Conservation (phyloP, 2,329 filamentous ascomycete species). For the Venturia nashicola region DNA sequence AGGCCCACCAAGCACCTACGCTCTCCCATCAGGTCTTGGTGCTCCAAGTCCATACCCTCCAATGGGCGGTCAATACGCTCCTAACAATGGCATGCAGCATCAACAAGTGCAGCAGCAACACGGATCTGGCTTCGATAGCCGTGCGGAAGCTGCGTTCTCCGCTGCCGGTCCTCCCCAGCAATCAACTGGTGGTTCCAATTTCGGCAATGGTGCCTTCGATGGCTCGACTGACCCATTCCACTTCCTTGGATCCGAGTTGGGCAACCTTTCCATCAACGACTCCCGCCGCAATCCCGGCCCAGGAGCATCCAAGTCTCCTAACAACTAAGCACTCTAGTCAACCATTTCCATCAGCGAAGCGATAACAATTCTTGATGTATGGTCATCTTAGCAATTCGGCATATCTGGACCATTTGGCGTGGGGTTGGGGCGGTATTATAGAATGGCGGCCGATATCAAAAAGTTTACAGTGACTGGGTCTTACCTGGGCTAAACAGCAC, state of each 20-base stretch:
- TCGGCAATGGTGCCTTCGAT: slow-evolving; percentile 50
- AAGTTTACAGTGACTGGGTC: background rate
- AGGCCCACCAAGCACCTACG: slow-evolving; percentile 78
- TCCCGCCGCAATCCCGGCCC: slow-evolving; percentile 27
- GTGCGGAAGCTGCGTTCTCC: slow-evolving; percentile 88
- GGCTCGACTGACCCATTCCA: slow-evolving; percentile 62
- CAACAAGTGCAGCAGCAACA: slow-evolving; percentile 27
- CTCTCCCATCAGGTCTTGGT: slow-evolving; percentile 72
- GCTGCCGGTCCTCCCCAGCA: slow-evolving; percentile 55
- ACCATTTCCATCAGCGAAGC: background rate
- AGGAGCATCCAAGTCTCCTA: slow-evolving; percentile 8
- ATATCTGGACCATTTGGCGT: background rate
- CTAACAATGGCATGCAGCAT: slow-evolving; percentile 50
- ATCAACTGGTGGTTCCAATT: slow-evolving; percentile 11
- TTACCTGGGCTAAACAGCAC: background rate
- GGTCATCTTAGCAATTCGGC: background rate
- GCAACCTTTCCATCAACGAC: slow-evolving; percentile 52
- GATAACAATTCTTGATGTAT: background rate
- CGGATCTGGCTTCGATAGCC: slow-evolving; percentile 66
- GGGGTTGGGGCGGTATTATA: background rate
- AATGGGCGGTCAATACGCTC: slow-evolving; percentile 64
- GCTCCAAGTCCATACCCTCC: slow-evolving; percentile 70
- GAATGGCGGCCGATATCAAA: background rate
- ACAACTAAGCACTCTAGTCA: background rate
- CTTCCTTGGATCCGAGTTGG: slow-evolving; percentile 64